phyloP scores from a whole-genome alignment of 1,139 yeast genomes.

The Candida sp. region DNA sequence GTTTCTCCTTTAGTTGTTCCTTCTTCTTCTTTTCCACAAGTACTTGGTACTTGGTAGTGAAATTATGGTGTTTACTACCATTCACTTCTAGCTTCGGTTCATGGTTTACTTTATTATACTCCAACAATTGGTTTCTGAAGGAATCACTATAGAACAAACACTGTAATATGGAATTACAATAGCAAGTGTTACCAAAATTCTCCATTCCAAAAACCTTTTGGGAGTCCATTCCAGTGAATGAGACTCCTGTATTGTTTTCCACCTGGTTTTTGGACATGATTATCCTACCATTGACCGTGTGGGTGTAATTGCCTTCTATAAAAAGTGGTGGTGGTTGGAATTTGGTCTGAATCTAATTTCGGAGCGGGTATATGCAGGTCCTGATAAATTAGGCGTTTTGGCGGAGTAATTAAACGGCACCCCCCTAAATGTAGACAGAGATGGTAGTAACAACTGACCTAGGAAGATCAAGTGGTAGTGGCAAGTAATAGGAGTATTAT shows the following conservation, averaged over 20 bases:
- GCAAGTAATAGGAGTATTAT: too few relatives aligned
- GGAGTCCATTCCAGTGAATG: constrained; percentile 53
- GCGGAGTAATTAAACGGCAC: neutral
- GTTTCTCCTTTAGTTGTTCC: constrained; percentile 26
- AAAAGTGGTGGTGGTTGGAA: neutral
- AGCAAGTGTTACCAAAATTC: constrained; percentile 93
- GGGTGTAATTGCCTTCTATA: too few relatives aligned
- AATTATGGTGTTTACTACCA: constrained; percentile 45
- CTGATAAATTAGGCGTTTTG: neutral
- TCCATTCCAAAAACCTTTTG: constrained; percentile 88
- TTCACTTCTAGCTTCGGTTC: constrained; percentile 34
- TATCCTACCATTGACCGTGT: neutral
- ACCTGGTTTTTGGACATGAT: neutral
- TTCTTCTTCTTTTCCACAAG: constrained; percentile 33
- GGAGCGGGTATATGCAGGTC: neutral
- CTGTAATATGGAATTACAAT: constrained; percentile 89
- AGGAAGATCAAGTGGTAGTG: too few relatives aligned
- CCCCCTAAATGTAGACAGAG: neutral
- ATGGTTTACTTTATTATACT: constrained; percentile 30
- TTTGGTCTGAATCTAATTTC: neutral
- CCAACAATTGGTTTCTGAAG: constrained; percentile 57
- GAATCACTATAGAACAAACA: constrained; percentile 74
- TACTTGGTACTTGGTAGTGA: constrained; percentile 45
- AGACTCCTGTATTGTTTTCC: neutral
- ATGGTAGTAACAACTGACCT: neutral